Percentiles rank a stretch among this genome's conserved stretches.
These are phyloP conservation scores for Scutellaria baicalensis DNA, from an alignment of 257 asterid genomes.

Conservation along the genomic window DNA sequence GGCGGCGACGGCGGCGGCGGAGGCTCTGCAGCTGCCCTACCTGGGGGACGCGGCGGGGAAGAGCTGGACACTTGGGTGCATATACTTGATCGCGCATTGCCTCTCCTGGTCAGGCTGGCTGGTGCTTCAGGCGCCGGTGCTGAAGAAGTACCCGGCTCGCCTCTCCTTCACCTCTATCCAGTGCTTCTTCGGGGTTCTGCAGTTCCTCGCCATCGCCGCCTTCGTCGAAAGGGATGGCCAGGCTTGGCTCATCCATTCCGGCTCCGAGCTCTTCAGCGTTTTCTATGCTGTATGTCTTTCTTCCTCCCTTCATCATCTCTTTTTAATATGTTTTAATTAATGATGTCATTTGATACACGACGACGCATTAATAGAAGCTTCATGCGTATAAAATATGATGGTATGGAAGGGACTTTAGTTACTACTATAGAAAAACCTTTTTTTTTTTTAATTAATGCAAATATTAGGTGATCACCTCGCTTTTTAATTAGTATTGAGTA, in stretches of 20 bases:
- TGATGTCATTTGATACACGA: too few species aligned
- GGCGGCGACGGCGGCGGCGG: constrained; percentile 3
- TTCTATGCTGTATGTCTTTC: constrained; percentile 72
- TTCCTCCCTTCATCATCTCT: not conserved
- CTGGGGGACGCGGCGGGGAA: constrained; percentile 72
- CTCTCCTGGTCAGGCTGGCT: constrained; percentile 97
- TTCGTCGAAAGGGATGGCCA: constrained; percentile 70
- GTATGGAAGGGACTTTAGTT: too few species aligned
- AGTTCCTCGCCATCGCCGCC: constrained; percentile 80
- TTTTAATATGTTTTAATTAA: too few species aligned
- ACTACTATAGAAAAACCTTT: too few species aligned
- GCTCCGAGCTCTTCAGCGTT: constrained; percentile 84
- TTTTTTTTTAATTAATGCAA: too few species aligned
- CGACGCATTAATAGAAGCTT: too few species aligned
- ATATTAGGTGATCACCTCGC: too few species aligned
- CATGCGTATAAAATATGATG: too few species aligned
- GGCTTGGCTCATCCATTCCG: constrained; percentile 85
- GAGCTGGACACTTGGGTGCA: constrained; percentile 88
- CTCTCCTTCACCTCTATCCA: constrained; percentile 88
- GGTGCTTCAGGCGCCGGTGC: constrained; percentile 79
- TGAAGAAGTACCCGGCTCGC: constrained; percentile 83
- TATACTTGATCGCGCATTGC: constrained; percentile 89
- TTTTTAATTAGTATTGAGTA: too few species aligned
- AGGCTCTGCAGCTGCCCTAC: not conserved
- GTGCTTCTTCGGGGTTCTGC: constrained; percentile 81